Percentiles rank a stretch among this genome's conserved stretches.
These are phyloP conservation scores for Candida corydali DNA, from an alignment of 805 yeast genomes.

Conservation along the genomic window DNA sequence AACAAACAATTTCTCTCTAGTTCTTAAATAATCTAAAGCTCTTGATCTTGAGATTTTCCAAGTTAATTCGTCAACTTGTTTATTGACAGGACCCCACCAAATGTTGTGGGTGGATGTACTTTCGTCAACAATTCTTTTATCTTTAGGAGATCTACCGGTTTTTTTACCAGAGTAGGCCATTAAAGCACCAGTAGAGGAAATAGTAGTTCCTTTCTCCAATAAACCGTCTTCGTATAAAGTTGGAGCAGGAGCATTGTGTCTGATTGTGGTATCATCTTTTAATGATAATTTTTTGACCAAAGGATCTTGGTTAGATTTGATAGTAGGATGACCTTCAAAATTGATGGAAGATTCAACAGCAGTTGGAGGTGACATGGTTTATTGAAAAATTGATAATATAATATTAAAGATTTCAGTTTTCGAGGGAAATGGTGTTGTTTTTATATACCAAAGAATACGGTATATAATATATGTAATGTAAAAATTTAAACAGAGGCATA, in stretches of 20 bases:
- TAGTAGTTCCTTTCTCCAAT: conserved; percentile 83
- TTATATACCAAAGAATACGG: not conserved
- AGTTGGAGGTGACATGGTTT: conserved; percentile 39
- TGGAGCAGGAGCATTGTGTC: conserved; percentile 93
- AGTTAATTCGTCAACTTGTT: conserved; percentile 87
- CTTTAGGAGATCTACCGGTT: conserved; percentile 98
- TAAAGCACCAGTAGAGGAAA: conserved; percentile 89
- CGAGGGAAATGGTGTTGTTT: not conserved
- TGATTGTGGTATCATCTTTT: conserved; percentile 59
- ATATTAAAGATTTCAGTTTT: no score
- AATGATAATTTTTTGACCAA: conserved; percentile 41
- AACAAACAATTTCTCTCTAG: conserved; percentile 89
- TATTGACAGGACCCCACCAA: conserved; percentile 99
- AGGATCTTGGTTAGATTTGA: conserved; percentile 38
- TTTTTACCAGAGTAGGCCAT: conserved; percentile 94
- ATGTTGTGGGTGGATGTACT: conserved; percentile 74
- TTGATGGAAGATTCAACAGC: conserved; percentile 43
- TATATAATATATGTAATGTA: no score
- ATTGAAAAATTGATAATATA: no score
- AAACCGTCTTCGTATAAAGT: conserved; percentile 92
- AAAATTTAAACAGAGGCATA: no score
- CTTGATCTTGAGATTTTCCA: conserved; percentile 96
- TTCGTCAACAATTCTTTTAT: conserved; percentile 96
- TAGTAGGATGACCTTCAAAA: conserved; percentile 37
- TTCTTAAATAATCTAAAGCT: conserved; percentile 94